Evolutionary conservation across 805 yeast genomes (phyloP).

Genomic region (Nakazawaea molendinolei): DNA sequence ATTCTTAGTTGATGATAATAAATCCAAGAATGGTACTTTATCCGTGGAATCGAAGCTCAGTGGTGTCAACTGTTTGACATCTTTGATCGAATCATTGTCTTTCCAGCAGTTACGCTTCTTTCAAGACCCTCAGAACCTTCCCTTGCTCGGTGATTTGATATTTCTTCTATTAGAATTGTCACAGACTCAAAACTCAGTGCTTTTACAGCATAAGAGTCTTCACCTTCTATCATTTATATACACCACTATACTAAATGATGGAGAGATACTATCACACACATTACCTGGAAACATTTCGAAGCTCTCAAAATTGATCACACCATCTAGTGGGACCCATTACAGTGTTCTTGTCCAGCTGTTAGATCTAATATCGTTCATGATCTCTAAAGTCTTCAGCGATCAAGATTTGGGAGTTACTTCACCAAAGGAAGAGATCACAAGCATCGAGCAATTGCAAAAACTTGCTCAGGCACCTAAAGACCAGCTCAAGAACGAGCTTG

Average conservation of each 20-base stretch:
- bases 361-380: conserved; percentile 23
- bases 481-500: not conserved
- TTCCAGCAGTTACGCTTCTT: conserved; percentile 24
- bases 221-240: conserved; percentile 29
- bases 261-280: conserved; percentile 41
- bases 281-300: conserved; percentile 46
- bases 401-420: conserved; percentile 25
- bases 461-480: conserved; percentile 12
- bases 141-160: conserved; percentile 42
- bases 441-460: conserved; percentile 15
- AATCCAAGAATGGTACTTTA: conserved; percentile 17
- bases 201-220: conserved; percentile 27
- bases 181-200: conserved; percentile 18
- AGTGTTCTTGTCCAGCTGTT: conserved; percentile 27
- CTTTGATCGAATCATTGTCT: conserved; percentile 25
- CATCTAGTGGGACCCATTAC: conserved; percentile 30
- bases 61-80: conserved; percentile 26
- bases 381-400: conserved; percentile 36
- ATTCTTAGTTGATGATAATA: conserved; percentile 37
- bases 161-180: conserved; percentile 34
- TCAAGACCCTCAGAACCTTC: conserved; percentile 28
- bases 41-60: conserved; percentile 31
- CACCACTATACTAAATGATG: conserved; percentile 30
- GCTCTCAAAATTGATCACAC: conserved; percentile 30
- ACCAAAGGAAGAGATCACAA: conserved; percentile 14